Conservation (phyloP, 441 rosid species). For the Erodium trifolium region DNA sequence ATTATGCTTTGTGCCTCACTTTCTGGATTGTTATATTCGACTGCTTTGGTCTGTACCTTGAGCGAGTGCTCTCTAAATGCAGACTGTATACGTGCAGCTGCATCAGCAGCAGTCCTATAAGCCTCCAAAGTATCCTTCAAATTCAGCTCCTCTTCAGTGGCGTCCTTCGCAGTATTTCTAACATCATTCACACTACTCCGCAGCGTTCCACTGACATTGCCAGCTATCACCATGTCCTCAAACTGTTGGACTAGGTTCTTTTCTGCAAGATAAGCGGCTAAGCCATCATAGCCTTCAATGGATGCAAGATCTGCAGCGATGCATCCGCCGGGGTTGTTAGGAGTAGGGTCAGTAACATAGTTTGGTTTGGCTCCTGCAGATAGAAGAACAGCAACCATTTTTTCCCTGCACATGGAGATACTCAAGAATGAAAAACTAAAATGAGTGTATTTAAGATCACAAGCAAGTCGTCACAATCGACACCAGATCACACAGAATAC, state of each 20-base stretch:
- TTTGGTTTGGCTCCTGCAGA: constrained; percentile 89
- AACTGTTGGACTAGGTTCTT: constrained; percentile 73
- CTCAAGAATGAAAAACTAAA: neutral
- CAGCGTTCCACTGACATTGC: constrained; percentile 71
- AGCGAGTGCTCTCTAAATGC: constrained; percentile 83
- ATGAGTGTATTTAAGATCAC: neutral
- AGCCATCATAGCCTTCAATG: constrained; percentile 63
- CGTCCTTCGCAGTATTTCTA: constrained; percentile 24
- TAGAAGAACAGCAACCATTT: constrained; percentile 87
- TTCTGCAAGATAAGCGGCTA: constrained; percentile 88
- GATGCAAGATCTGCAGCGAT: constrained; percentile 88
- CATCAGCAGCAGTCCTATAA: constrained; percentile 81
- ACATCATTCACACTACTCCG: constrained; percentile 35
- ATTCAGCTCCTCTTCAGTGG: constrained; percentile 55
- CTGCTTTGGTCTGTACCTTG: constrained; percentile 46
- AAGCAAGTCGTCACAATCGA: too few species aligned
- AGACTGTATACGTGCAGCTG: constrained; percentile 83
- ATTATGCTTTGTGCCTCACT: constrained; percentile 64
- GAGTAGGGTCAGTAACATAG: constrained; percentile 86
- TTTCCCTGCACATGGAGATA: constrained; percentile 54
- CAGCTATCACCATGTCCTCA: constrained; percentile 74
- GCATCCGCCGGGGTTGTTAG: constrained; percentile 62
- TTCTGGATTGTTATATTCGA: constrained; percentile 47
- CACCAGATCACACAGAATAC: too few species aligned
- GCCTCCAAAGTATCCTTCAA: constrained; percentile 81